These are phyloP conservation scores for Apiotrichum siamense DNA, from an alignment of 1,284 basidiomycete species.

Conservation along the genomic window DNA sequence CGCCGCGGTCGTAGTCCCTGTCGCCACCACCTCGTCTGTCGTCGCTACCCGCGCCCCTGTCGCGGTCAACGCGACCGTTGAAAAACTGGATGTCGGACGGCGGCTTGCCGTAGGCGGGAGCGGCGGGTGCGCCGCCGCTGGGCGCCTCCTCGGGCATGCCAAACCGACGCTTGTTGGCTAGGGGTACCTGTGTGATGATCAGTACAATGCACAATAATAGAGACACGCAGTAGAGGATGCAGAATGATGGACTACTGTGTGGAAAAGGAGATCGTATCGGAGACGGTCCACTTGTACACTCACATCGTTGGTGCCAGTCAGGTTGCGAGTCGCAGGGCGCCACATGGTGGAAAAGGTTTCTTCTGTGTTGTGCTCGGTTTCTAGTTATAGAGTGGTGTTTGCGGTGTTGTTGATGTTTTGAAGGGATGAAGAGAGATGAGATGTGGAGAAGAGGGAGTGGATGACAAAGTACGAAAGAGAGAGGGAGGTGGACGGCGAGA, in stretches of 20 bases:
- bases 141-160: slow-evolving; percentile 62
- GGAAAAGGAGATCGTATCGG: not conserved
- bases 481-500: not conserved
- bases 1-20: slow-evolving; percentile 9
- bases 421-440: not conserved
- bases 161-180: slow-evolving; percentile 75
- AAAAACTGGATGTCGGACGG: slow-evolving; percentile 41
- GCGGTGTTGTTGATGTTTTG: not conserved
- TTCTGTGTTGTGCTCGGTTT: not conserved
- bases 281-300: slow-evolving; percentile 19
- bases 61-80: slow-evolving; percentile 39
- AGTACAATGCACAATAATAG: slow-evolving; percentile 1
- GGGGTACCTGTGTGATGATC: slow-evolving; percentile 38
- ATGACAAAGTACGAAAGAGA: not conserved
- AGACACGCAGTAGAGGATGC: not conserved
- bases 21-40: slow-evolving; percentile 11
- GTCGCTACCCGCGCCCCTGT: slow-evolving; percentile 17
- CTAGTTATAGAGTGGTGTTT: not conserved
- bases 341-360: slow-evolving; percentile 57
- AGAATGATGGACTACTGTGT: not conserved
- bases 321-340: slow-evolving; percentile 62
- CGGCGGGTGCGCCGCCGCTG: slow-evolving; percentile 49
- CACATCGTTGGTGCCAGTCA: slow-evolving; percentile 50
- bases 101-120: slow-evolving; percentile 47
- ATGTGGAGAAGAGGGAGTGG: not conserved